phyloP scores from a whole-genome alignment of 176 grass and related monocot genomes.

The Rhipidocladum racemiflorum region DNA sequence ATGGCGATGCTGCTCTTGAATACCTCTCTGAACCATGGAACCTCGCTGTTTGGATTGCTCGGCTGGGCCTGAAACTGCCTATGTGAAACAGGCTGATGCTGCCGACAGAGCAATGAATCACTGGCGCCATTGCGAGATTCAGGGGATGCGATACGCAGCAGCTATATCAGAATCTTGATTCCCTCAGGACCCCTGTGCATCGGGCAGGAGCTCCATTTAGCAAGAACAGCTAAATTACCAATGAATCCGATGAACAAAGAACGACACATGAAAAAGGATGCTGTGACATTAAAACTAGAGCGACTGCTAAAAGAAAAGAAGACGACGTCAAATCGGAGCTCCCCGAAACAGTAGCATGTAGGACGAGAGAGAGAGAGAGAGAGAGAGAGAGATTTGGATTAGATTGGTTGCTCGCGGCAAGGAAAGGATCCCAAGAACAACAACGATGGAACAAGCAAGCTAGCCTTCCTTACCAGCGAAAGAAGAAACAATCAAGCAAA shows the following conservation, averaged over 20 bases:
- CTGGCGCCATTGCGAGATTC: slow-evolving; percentile 64
- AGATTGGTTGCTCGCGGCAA: too few relatives aligned
- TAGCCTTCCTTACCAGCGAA: too few relatives aligned
- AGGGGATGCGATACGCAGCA: neutral
- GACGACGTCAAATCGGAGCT: neutral
- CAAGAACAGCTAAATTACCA: neutral
- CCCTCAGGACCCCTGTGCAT: slow-evolving; percentile 28
- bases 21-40: slow-evolving; percentile 44
- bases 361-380: neutral
- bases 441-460: too few relatives aligned
- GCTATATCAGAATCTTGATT: slow-evolving; percentile 23
- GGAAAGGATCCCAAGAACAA: too few relatives aligned
- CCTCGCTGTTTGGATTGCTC: slow-evolving; percentile 53
- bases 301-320: neutral
- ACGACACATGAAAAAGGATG: neutral
- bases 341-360: neutral
- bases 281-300: neutral
- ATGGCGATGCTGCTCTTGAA: slow-evolving; percentile 32
- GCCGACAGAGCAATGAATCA: slow-evolving; percentile 68
- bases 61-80: slow-evolving; percentile 43
- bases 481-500: too few relatives aligned
- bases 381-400: too few relatives aligned
- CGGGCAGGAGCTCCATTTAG: neutral
- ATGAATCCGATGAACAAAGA: neutral
- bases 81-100: slow-evolving; percentile 72